Percentiles rank a stretch among this genome's conserved stretches.
phyloP scores from a whole-genome alignment of 768 basidiomycete species.

The Termitomyces sp. region DNA sequence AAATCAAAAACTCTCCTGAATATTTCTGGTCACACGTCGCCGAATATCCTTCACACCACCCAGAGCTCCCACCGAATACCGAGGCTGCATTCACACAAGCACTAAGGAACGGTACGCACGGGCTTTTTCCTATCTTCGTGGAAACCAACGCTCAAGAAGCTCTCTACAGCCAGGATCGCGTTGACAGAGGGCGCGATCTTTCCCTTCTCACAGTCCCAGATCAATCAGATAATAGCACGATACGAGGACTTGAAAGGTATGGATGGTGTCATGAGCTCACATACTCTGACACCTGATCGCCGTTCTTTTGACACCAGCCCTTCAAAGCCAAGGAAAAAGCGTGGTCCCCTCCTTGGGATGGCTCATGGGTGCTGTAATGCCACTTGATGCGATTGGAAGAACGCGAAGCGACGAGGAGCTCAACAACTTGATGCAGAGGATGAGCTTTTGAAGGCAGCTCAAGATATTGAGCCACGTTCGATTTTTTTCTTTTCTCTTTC shows the following conservation, averaged over 20 bases:
- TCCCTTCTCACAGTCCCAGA: constrained; percentile 29
- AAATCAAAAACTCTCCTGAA: constrained; percentile 19
- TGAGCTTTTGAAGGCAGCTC: constrained; percentile 15
- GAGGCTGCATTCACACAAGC: background rate
- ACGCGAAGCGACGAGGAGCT: constrained; percentile 23
- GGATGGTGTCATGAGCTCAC: constrained; percentile 8
- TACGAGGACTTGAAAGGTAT: constrained; percentile 32
- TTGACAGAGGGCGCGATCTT: constrained; percentile 25
- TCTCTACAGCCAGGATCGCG: constrained; percentile 21
- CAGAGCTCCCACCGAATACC: constrained; percentile 12
- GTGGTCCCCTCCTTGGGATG: constrained; percentile 28
- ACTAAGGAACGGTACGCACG: background rate
- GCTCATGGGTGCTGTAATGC: constrained; percentile 40
- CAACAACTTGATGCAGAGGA: constrained; percentile 25
- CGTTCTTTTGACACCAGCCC: constrained; percentile 14
- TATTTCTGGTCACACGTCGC: constrained; percentile 38
- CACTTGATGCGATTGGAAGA: constrained; percentile 28
- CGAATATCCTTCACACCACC: constrained; percentile 37
- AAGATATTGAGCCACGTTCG: background rate
- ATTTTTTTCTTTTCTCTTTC: background rate
- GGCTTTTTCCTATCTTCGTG: background rate
- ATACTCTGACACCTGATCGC: constrained; percentile 3
- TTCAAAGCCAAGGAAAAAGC: constrained; percentile 23
- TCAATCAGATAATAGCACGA: constrained; percentile 31
- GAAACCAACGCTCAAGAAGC: constrained; percentile 3